A percentile compares a stretch with the other conserved stretches of the same genome.
Evolutionary conservation across 2,329 filamentous ascomycete genomes (phyloP).

Genomic region (Hansfordia pulvinata): DNA sequence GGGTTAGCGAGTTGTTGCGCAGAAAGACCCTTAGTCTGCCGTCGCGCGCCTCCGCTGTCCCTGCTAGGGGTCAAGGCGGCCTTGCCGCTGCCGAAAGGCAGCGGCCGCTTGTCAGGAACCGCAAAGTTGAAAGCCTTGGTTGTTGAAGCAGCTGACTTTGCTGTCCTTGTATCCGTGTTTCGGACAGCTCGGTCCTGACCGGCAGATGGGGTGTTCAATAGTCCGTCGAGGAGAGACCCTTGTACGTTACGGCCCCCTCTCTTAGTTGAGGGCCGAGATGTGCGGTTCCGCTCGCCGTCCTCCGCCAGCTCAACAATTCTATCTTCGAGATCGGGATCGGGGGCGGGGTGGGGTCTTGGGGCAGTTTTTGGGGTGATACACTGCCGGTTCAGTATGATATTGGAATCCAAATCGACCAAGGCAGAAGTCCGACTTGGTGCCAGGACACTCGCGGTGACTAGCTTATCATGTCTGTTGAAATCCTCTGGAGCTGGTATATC

Average conservation of each 20-base stretch:
- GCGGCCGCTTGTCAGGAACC: slow-evolving; percentile 17
- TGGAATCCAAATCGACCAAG: slow-evolving; percentile 2
- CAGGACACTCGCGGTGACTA: no score
- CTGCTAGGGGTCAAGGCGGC: slow-evolving; percentile 1
- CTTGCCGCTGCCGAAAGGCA: slow-evolving; percentile 19
- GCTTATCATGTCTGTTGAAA: no score
- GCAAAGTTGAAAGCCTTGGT: not conserved
- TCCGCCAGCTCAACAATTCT: slow-evolving; percentile 11
- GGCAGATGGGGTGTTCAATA: no score
- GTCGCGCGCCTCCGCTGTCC: not conserved
- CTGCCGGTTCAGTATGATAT: not conserved
- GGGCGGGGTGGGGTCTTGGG: slow-evolving; percentile 3
- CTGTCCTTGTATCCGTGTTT: no score
- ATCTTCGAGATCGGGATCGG: slow-evolving; percentile 3
- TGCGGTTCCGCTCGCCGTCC: slow-evolving; percentile 8
- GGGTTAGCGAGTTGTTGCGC: no score
- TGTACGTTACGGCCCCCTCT: no score
- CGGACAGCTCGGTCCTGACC: no score
- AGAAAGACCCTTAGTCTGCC: no score
- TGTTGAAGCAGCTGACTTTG: no score
- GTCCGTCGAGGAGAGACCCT: no score
- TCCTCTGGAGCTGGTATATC: no score
- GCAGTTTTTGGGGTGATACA: not conserved
- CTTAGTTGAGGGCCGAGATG: no score
- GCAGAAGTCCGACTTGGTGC: slow-evolving; percentile 2